Base-by-base conservation (phyloP, 805 yeast species). In the Metschnikowia reukaufii region DNA sequence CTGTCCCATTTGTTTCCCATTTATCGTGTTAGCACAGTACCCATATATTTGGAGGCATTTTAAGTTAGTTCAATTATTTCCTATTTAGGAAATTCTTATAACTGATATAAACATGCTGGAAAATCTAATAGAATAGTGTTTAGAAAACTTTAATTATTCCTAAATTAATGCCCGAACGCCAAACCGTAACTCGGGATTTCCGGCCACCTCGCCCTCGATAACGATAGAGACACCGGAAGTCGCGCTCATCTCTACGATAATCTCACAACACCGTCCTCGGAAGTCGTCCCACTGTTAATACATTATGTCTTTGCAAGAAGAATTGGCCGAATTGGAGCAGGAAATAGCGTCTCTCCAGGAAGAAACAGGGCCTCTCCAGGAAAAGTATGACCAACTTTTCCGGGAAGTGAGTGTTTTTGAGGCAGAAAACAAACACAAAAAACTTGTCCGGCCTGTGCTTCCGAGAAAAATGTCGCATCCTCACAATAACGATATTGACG, bases 391-490 rank as follows among this genome's bases (percentile, higher is more conserved):
- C 25, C 33, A 32, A 16, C 32, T 54, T 9, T 47, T 34, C 33
- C 47, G 50, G 8, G 52, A 51, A 21, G 51, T 48, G 15, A 44
- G 50, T n/a, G 45, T 40, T 18, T 36, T 49, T n/a, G 58, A 56
- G 29, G 49, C 56, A 9, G 52, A 48, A 29, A 42, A 36, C 38
- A 44, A 43, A 12, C 51, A 49, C 35, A 47, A 39, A 17, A 44
- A 54, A 34, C 36, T 47, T 35, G 17, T 44, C 39, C 42, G 41
- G 39, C 56, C 56, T 6, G 34, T 9, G 21, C 23, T 37, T 13
- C 43, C 52, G 3, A 18, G 37, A 16, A 25, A 32, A 10, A 20
- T 20, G 15, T 6, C 39, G 16, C 33, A 18, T 9, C 21, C 35
- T 3, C 48, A 18, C 8, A 23, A 23, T 8, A 38, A 42, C 30